A percentile compares a stretch with the other conserved stretches of the same genome.
Evolutionary conservation across 805 yeast species (phyloP).

Genomic region (Yarrowia sp.): DNA sequence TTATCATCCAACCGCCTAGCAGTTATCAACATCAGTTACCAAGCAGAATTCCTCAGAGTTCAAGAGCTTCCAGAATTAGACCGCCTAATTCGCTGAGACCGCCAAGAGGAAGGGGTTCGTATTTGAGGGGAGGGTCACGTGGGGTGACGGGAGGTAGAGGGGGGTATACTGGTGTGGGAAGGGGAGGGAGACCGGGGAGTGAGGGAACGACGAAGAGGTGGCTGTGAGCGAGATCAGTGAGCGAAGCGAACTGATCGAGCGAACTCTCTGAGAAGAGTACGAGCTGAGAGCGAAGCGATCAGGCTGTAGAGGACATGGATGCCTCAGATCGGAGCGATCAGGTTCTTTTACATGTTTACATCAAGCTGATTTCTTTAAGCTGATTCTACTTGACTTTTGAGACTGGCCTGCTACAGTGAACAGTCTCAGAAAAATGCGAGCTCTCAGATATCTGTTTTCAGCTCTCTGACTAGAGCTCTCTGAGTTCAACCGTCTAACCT

Average conservation of each 20-base stretch:
- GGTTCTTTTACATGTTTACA: no score
- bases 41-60: constrained; percentile 21
- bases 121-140: constrained; percentile 8
- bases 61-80: constrained; percentile 8
- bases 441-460: no score
- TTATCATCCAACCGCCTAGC: constrained; percentile 29
- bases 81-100: constrained; percentile 23
- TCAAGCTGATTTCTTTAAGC: no score
- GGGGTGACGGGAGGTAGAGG: constrained; percentile 23
- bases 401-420: no score
- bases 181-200: background rate
- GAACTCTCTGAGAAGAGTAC: no score
- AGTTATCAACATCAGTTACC: constrained; percentile 3
- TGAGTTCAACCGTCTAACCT: no score
- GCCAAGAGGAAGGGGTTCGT: constrained; percentile 9
- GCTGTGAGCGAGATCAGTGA: background rate
- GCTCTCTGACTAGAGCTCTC: no score
- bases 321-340: no score
- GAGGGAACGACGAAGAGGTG: constrained; percentile 20
- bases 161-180: background rate
- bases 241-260: background rate
- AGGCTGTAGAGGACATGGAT: no score
- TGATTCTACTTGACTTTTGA: no score
- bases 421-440: no score
- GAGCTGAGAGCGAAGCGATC: no score